phyloP scores from a whole-genome alignment of 768 basidiomycete species.

The Psilocybe sp. region DNA sequence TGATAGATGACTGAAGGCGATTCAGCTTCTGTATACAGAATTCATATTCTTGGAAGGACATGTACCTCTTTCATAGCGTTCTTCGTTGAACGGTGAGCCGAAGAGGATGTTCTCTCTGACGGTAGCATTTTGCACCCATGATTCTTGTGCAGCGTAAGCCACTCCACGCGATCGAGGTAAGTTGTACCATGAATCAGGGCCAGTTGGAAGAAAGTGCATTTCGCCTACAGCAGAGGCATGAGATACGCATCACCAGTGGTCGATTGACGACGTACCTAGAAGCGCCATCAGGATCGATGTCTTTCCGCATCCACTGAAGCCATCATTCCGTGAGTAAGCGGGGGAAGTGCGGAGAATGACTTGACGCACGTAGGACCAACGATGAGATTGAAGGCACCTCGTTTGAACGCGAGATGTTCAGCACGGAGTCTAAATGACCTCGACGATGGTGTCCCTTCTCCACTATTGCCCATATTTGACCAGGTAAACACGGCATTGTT shows the following conservation, averaged over 20 bases:
- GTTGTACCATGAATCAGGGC: constrained; percentile 57
- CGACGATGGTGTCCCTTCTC: constrained; percentile 37
- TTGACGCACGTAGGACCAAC: constrained; percentile 44
- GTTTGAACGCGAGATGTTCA: constrained; percentile 52
- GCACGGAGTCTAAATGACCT: constrained; percentile 51
- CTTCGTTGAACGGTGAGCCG: constrained; percentile 67
- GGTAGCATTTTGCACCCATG: constrained; percentile 79
- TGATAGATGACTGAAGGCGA: constrained; percentile 63
- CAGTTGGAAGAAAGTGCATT: constrained; percentile 57
- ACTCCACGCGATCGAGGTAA: constrained; percentile 64
- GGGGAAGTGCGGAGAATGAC: no score
- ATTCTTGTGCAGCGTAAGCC: constrained; percentile 76
- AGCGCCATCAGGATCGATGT: constrained; percentile 64
- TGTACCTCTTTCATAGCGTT: constrained; percentile 38
- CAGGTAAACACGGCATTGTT: constrained; percentile 53
- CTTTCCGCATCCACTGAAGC: constrained; percentile 45
- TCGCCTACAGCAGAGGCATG: constrained; percentile 34
- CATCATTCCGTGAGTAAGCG: no score
- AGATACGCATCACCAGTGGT: neutral
- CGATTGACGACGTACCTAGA: constrained; percentile 32
- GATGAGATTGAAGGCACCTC: constrained; percentile 49
- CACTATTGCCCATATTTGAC: constrained; percentile 33
- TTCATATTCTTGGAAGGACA: no score
- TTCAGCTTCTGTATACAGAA: no score
- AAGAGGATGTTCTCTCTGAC: constrained; percentile 78